phyloP scores from a whole-genome alignment of 2,329 filamentous ascomycete genomes.

The Rutstroemia sp. region DNA sequence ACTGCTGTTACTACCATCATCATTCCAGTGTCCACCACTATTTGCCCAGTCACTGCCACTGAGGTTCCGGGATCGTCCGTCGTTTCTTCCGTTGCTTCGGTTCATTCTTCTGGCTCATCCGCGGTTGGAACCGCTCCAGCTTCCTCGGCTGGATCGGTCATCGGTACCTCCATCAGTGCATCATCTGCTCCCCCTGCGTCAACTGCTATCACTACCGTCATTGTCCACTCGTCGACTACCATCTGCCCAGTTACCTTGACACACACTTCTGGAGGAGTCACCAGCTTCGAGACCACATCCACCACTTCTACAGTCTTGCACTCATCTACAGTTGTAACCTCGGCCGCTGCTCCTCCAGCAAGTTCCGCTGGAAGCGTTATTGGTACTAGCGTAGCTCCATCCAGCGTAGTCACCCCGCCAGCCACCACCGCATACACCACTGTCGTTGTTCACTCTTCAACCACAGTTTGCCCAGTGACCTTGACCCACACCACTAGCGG shows the following conservation, averaged over 20 bases:
- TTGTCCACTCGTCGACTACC: constrained; percentile 22
- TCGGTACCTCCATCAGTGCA: constrained; percentile 12
- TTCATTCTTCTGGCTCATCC: constrained; percentile 11
- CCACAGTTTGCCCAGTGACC: constrained; percentile 28
- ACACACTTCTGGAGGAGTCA: constrained; percentile 13
- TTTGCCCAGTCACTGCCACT: constrained; percentile 18
- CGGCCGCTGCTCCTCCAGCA: neutral
- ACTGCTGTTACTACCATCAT: constrained; percentile 34
- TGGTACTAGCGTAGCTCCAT: constrained; percentile 1
- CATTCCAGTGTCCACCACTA: constrained; percentile 38
- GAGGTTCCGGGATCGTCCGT: neutral
- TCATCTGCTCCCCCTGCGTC: constrained; percentile 1
- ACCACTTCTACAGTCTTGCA: constrained; percentile 30
- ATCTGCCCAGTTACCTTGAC: constrained; percentile 27
- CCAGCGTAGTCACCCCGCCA: neutral
- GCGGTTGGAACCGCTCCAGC: neutral
- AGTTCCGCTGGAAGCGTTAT: constrained; percentile 1
- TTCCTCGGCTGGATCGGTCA: neutral
- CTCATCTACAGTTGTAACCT: constrained; percentile 22
- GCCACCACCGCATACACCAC: constrained; percentile 19
- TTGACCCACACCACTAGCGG: constrained; percentile 15
- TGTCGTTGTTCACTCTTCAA: constrained; percentile 19
- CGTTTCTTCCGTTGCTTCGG: neutral
- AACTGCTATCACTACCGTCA: constrained; percentile 20
- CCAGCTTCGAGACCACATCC: constrained; percentile 19